Base-by-base conservation (phyloP, 805 yeast species). In the Kuraishia hungarica region DNA sequence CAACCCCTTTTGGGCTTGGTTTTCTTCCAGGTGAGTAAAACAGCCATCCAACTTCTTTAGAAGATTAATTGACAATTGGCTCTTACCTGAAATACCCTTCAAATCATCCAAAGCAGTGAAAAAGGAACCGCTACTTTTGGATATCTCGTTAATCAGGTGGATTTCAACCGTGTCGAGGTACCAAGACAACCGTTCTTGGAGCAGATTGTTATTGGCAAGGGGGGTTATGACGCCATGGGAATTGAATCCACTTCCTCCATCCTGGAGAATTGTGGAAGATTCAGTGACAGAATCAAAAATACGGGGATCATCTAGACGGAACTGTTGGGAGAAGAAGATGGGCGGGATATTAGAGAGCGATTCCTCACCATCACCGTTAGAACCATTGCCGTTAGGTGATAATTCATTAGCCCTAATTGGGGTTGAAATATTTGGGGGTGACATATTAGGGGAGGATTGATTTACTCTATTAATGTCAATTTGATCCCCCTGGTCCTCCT, bases 251-350 rank as follows among this genome's bases (percentile, higher is more conserved):
- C 69, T 67, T 2, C 65, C 68, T 11, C 64, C 67, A 48, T 67
- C 65, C 20, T 74, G 66, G 5, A 72, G 56, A 21, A 82, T 71
- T 20, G 79, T 78, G 1, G 81, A 71, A 48, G 79, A 80, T 50
- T 84, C 90, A 15, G 87, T 77, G 1, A 92, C 96, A 56, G 80
- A 74, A 55, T 84, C 83, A 67, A 93, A 93, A 1, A 85, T 77
- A 55, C 97, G 77, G 6, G 97, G 97, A 65, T 94, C 90, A 62
- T 94, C 97, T 47, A 94, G 74, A 59, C 89, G 77, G 69, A 94
- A 94, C 48, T 83, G 79, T 7, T 79, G 73, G 24, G 79, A 80
- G 58, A 86, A 83, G 62, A 80, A 94, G 1, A 89, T 81, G 1
- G 72, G 68, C 0, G 99, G 98, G 5, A 94, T 80, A 57, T 75